Evolutionary conservation across 2,329 filamentous ascomycete species (phyloP), one percentile per base, ranked within the genome.

Genomic region (Aphanocladium album): DNA sequence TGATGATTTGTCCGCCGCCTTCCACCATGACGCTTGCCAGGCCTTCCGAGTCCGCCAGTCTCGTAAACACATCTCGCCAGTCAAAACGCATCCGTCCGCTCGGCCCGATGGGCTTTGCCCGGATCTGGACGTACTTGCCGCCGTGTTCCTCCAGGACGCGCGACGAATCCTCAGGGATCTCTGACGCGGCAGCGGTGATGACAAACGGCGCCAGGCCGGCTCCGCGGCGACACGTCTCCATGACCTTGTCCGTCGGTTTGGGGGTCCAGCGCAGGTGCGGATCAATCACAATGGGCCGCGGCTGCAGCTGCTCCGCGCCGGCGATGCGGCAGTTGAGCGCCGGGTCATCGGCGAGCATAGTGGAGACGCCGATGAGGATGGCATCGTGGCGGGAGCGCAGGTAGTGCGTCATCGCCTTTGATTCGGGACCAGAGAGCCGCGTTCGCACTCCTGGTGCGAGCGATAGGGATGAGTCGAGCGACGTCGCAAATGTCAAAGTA

Each of bases 351-450:
- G 90, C 89, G 27, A 91, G 78, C 8, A 91, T 90, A 1, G 93
- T 98, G 2, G 89, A 89, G 5, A 89, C 90, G 23, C 93, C 93
- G 35, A 98, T 80, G 25, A 96, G 80, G 66, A 97, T 96, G 43
- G 90, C 91, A 64, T 90, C 86, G 75, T 98, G 92, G 17, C 82
- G 83, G 14, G 88, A 87, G 68, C 93, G 90, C 30, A 98, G 83
- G 71, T 89, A 91, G 74, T 98, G 93, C 0, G 93, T 97, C 91
- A 98, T 96, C 57, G 90, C 84, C 74, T 96, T 96, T 41, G 91
- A 91, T 64, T 87, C 81, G 0, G 89, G 84, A 3, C 93, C 93
- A 1, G 93, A 98, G 16, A 98, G 83, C 0, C 83, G 80, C 2
- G 93, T 98, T 65, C 89, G 89, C n/a, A 86, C 80, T 16, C 92